A percentile compares a stretch with the other conserved stretches of the same genome.
phyloP scores from a whole-genome alignment of 345 rosid species.

The Eucalyptus decipiens region DNA sequence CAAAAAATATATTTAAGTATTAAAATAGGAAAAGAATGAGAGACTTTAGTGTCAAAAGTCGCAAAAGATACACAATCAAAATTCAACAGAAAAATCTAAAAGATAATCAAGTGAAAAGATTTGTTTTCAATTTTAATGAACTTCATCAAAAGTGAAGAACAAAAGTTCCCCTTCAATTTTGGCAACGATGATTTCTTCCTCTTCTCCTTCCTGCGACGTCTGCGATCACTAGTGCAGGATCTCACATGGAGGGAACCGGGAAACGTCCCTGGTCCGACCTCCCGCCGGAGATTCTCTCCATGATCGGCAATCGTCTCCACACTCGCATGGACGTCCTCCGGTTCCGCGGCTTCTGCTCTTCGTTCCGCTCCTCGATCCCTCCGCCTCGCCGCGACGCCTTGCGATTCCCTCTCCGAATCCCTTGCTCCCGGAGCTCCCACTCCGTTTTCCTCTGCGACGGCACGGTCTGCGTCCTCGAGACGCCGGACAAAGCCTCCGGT shows the following conservation, averaged over 20 bases:
- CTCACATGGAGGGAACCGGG: not conserved
- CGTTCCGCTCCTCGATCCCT: conserved; percentile 1
- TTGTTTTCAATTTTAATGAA: too few species aligned
- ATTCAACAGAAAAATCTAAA: too few species aligned
- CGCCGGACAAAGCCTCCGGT: not conserved
- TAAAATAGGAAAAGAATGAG: too few species aligned
- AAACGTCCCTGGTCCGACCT: not conserved
- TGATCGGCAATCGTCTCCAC: not conserved
- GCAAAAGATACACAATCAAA: too few species aligned
- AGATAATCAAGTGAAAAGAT: too few species aligned
- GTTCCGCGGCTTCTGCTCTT: conserved; percentile 6
- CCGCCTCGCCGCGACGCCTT: not conserved
- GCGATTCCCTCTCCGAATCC: not conserved
- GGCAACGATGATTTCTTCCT: not conserved
- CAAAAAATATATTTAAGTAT: too few species aligned
- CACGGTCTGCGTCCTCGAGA: not conserved
- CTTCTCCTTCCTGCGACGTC: not conserved
- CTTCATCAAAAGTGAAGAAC: too few species aligned
- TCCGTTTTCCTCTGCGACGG: not conserved
- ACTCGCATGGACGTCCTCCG: not conserved
- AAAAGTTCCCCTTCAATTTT: too few species aligned
- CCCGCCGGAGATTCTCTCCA: not conserved
- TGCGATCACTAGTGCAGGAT: too few species aligned
- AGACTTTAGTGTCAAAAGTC: too few species aligned
- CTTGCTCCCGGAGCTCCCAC: not conserved